Conservation (phyloP, 139 green algal genomes). For the Nannochloris sp. region DNA sequence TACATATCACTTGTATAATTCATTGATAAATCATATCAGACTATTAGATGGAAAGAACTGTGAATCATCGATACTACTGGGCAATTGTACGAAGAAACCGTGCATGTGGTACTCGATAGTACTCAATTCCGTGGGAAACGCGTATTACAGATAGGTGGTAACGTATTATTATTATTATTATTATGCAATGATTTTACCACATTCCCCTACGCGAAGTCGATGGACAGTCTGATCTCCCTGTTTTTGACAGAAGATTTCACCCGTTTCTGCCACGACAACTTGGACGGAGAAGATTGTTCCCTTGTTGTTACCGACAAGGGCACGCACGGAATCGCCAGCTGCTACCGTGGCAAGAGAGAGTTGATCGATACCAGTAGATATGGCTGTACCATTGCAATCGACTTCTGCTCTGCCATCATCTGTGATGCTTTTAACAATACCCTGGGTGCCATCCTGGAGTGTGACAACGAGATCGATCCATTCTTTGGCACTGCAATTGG, state of each 20-base stretch:
- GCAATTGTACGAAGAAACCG: too few relatives aligned
- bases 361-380: neutral
- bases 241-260: neutral
- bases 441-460: slow-evolving; percentile 12
- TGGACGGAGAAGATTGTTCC: neutral
- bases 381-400: neutral
- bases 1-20: too few relatives aligned
- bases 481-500: neutral
- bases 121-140: neutral
- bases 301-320: neutral
- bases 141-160: neutral
- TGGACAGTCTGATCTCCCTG: neutral
- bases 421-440: slow-evolving; percentile 8
- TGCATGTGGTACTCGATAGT: too few relatives aligned
- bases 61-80: too few relatives aligned
- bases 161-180: neutral
- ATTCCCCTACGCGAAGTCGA: neutral
- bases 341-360: neutral
- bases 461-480: slow-evolving; percentile 23
- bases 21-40: too few relatives aligned
- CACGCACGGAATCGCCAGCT: neutral
- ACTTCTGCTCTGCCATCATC: slow-evolving; percentile 13
- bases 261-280: neutral
- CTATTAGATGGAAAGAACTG: too few relatives aligned
- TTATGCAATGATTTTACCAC: neutral